phyloP scores from a whole-genome alignment of 495 filamentous ascomycete genomes.

The Penicillium waksmanii region DNA sequence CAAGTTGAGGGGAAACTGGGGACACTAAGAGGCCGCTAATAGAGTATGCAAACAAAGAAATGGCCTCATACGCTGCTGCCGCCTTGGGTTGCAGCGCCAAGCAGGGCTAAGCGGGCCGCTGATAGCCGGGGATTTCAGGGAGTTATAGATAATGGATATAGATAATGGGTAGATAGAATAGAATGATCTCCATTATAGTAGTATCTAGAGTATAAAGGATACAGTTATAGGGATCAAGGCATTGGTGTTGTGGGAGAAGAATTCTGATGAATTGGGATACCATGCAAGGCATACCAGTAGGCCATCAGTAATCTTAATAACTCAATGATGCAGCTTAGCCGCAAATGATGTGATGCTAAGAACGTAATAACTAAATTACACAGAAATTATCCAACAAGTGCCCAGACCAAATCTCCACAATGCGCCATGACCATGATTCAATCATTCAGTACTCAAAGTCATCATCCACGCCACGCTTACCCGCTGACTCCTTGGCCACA shows the following conservation, averaged over 20 bases:
- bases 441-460: constrained; percentile 87
- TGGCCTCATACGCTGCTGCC: not conserved
- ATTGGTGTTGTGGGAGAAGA: not conserved
- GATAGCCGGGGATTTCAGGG: constrained; percentile 13
- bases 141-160: not conserved
- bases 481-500: constrained; percentile 64
- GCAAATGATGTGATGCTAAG: constrained; percentile 15
- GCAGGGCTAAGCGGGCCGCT: constrained; percentile 15
- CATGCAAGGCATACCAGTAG: not conserved
- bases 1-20: not conserved
- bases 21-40: constrained; percentile 1
- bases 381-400: not conserved
- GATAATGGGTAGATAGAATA: not conserved
- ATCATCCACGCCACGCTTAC: constrained; percentile 86
- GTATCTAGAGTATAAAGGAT: not conserved
- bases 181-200: not conserved
- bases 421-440: constrained; percentile 6
- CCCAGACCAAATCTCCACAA: constrained; percentile 5
- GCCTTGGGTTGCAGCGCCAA: constrained; percentile 39
- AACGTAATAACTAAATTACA: not conserved
- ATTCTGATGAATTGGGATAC: not conserved
- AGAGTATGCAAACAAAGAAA: constrained; percentile 9
- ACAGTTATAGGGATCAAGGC: too few species aligned
- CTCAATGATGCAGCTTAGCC: constrained; percentile 13
- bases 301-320: not conserved